These are phyloP conservation scores for Nakazawaea wickerhamii DNA, from an alignment of 805 yeast species.

Conservation along the genomic window DNA sequence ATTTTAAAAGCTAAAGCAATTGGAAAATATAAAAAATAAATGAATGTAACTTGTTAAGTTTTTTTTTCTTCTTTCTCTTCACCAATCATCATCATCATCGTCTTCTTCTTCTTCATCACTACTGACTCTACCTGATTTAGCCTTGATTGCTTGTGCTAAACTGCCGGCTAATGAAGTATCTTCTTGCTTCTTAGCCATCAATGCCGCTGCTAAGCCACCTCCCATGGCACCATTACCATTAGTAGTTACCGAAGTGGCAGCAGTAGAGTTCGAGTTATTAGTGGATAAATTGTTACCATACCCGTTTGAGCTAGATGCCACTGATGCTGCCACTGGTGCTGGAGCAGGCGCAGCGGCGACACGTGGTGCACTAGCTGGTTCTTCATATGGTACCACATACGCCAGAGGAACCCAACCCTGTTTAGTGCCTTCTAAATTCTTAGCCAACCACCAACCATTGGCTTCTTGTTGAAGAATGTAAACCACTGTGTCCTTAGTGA, in stretches of 20 bases:
- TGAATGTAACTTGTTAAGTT: neutral
- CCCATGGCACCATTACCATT: slow-evolving; percentile 31
- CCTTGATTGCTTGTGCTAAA: slow-evolving; percentile 80
- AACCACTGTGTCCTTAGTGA: slow-evolving; percentile 70
- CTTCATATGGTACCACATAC: slow-evolving; percentile 62
- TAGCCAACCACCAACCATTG: slow-evolving; percentile 94
- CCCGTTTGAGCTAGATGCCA: slow-evolving; percentile 16
- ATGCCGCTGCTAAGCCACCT: slow-evolving; percentile 64
- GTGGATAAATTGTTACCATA: slow-evolving; percentile 16
- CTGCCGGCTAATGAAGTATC: slow-evolving; percentile 72
- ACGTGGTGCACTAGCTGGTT: slow-evolving; percentile 33
- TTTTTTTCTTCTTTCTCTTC: neutral
- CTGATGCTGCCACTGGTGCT: slow-evolving; percentile 22
- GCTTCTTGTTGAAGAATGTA: slow-evolving; percentile 66
- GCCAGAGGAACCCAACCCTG: slow-evolving; percentile 99
- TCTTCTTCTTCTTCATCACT: slow-evolving; percentile 69
- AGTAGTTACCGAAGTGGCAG: slow-evolving; percentile 22
- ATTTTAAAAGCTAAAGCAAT: too few species aligned
- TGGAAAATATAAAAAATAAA: too few species aligned
- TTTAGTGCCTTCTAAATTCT: slow-evolving; percentile 61
- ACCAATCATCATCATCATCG: slow-evolving; percentile 42
- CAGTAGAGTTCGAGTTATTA: slow-evolving; percentile 16
- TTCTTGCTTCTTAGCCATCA: slow-evolving; percentile 56
- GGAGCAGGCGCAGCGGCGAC: slow-evolving; percentile 15
- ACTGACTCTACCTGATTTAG: slow-evolving; percentile 64